Conservation (phyloP, 2,329 filamentous ascomycete species). For the Drechslera avenae region DNA sequence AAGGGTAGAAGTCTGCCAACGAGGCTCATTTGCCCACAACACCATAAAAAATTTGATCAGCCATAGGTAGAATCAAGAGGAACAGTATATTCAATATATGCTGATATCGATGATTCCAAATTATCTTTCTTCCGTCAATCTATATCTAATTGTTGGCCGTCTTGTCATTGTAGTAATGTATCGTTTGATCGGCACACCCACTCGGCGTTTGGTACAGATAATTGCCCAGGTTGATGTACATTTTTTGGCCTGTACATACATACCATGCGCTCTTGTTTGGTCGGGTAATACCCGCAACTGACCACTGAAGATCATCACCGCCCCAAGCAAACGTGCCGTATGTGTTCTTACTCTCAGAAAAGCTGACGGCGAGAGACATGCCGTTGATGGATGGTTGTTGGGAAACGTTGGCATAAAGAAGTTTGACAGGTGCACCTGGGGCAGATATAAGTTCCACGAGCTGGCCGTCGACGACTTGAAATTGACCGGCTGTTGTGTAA, state of each 20-base stretch:
- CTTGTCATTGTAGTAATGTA: constrained; percentile 48
- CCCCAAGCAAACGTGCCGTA: constrained; percentile 64
- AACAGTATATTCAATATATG: too few relatives aligned
- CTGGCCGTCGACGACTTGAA: constrained; percentile 61
- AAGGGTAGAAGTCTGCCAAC: too few relatives aligned
- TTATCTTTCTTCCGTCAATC: background rate
- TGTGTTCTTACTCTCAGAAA: constrained; percentile 57
- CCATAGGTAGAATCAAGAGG: too few relatives aligned
- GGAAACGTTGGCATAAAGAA: constrained; percentile 42
- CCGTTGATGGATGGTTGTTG: constrained; percentile 38
- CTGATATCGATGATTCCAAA: background rate
- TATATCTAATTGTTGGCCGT: constrained; percentile 32
- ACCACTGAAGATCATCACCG: constrained; percentile 65
- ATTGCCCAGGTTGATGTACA: constrained; percentile 65
- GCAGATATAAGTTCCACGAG: constrained; percentile 60
- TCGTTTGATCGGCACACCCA: constrained; percentile 64
- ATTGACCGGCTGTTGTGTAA: constrained; percentile 62
- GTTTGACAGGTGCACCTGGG: constrained; percentile 53
- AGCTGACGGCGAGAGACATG: constrained; percentile 56
- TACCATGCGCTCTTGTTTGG: constrained; percentile 65
- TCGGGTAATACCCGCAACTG: constrained; percentile 53
- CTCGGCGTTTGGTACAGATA: constrained; percentile 63
- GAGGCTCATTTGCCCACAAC: too few relatives aligned
- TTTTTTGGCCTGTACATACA: constrained; percentile 58
- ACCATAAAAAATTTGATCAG: too few relatives aligned